phyloP scores from a whole-genome alignment of 805 yeast genomes.

The Teunomyces pallodes region DNA sequence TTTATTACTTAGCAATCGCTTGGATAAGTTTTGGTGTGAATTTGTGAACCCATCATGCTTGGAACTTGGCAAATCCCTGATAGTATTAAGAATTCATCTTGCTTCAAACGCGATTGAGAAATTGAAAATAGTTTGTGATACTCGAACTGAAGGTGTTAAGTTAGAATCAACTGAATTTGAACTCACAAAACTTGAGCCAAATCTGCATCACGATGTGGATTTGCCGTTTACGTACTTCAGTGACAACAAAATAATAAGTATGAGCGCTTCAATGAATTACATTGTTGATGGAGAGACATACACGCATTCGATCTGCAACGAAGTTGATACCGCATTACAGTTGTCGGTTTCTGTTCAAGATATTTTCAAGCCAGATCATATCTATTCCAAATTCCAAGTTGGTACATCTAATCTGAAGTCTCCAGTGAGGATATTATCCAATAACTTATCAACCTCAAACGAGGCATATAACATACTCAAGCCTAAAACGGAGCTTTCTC shows the following conservation, averaged over 20 bases:
- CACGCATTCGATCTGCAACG: constrained; percentile 23
- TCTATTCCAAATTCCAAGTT: constrained; percentile 68
- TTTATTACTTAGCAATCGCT: constrained; percentile 15
- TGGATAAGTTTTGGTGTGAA: constrained; percentile 25
- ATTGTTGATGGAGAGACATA: constrained; percentile 14
- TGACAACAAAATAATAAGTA: constrained; percentile 24
- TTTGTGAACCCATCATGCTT: constrained; percentile 22
- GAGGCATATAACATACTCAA: constrained; percentile 22
- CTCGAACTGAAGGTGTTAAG: constrained; percentile 18
- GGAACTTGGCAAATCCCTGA: constrained; percentile 26
- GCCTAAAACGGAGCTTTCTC: constrained; percentile 14
- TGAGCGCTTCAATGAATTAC: constrained; percentile 22
- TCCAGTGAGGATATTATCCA: constrained; percentile 55
- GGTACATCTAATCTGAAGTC: constrained; percentile 50
- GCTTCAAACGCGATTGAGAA: constrained; percentile 31
- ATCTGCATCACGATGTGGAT: constrained; percentile 15
- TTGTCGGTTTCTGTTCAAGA: constrained; percentile 81
- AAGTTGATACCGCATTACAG: constrained; percentile 53
- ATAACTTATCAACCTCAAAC: constrained; percentile 33
- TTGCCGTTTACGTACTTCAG: constrained; percentile 32
- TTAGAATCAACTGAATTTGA: constrained; percentile 3
- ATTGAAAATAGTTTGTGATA: constrained; percentile 15
- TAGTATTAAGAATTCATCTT: constrained; percentile 24
- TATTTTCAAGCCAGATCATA: constrained; percentile 53
- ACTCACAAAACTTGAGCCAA: constrained; percentile 2